phyloP scores from a whole-genome alignment of 306 rosid species.

The Abrus precatorius region DNA sequence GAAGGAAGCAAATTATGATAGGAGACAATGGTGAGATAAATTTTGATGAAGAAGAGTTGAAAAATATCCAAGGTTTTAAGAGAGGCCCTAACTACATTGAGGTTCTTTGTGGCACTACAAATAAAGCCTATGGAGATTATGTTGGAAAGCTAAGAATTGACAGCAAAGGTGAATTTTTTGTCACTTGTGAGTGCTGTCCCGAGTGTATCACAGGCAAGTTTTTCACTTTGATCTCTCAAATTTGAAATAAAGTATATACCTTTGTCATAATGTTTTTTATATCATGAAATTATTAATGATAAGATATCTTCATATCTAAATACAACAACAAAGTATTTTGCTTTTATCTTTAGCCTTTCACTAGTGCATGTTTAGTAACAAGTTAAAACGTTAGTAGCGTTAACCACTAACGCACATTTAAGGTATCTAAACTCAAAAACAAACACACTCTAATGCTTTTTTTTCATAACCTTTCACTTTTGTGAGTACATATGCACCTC shows the following conservation, averaged over 20 bases:
- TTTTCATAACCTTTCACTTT: too few relatives aligned
- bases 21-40: neutral
- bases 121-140: constrained; percentile 53
- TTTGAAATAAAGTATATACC: neutral
- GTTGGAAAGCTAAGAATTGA: constrained; percentile 50
- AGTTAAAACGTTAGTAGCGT: too few relatives aligned
- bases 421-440: too few relatives aligned
- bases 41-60: constrained; percentile 48
- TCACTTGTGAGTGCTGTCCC: constrained; percentile 49
- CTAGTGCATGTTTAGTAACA: too few relatives aligned
- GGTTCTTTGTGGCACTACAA: constrained; percentile 64
- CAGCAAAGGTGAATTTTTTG: constrained; percentile 46
- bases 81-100: constrained; percentile 50
- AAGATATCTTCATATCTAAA: too few relatives aligned
- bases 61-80: constrained; percentile 36
- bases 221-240: neutral
- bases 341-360: too few relatives aligned
- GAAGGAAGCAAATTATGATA: neutral
- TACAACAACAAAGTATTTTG: too few relatives aligned
- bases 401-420: too few relatives aligned
- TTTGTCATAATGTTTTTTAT: too few relatives aligned
- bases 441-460: too few relatives aligned
- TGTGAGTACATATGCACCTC: too few relatives aligned
- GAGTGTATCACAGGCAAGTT: constrained; percentile 47
- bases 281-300: too few relatives aligned